Base-by-base conservation (phyloP, 164 flowering plant species). In the Kalanchoe fedtschenkoi region DNA sequence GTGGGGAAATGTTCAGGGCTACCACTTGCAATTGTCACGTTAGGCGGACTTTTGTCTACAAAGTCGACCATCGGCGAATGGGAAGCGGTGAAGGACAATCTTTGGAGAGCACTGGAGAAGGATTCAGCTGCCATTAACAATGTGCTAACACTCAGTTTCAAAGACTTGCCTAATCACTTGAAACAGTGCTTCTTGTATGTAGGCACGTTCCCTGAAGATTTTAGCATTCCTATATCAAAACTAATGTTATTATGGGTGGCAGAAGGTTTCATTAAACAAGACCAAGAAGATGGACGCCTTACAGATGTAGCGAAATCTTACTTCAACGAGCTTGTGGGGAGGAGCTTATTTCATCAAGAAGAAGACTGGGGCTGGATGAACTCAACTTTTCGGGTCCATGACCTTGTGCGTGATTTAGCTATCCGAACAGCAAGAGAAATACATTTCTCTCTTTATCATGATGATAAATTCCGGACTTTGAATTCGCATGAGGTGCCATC, bases 11-110 rank as follows among this genome's bases (percentile, higher is more conserved):
- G 79, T 44, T 22, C 17, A 1, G 75, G 77, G 1, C 60, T 72
- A 16, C 77, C 77, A 10, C 46, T 78, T 6, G 71, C 74, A n/a
- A 59, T 74, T 19, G 58, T 66, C 19, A 76, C 67, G 9, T 17
- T 75, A 2, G 81, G 75, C 6, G 75, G 78, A 1, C 16, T 80
- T 35, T 62, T 80, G 10, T 65, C 68, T 1, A n/a, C n/a, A n/a
- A 61, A 34, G 22, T 68, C 68, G 22, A 10, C 3, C 30, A 9
- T 19, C 3, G 15, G 6, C 8, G 69, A 59, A 51, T 77, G 83
- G 81, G 26, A 26, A 14, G 51, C 21, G 28, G 74, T 80, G 41
- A 65, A 63, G 13, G 38, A 71, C 1, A 51, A 68, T 28, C 59
- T 77, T 13, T 26, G 54, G 8, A 46, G 57, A 38, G 57, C 58